Evolutionary conservation across 805 yeast species (phyloP), one percentile per base, ranked within the genome.

Genomic region (Candida suzukii): DNA sequence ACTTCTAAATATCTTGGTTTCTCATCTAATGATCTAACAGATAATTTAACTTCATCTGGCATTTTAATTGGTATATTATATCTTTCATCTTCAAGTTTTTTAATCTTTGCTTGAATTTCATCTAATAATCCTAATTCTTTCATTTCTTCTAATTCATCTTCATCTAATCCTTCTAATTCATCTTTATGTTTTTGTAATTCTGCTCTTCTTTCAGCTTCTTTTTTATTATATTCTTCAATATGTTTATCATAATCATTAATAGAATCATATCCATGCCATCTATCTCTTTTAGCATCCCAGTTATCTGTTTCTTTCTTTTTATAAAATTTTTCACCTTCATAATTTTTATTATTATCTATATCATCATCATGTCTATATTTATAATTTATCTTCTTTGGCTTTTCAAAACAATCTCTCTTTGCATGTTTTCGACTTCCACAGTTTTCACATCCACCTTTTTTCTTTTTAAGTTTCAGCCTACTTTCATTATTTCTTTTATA

Each of bases 261-360:
- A 10, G 76, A 69, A 36, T 82, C 79, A 54, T 77, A 84, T 0
- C 95, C 95, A 53, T 74, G 83, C 95, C 93, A 86, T 44, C 87
- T 67, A 59, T 86, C 95, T 44, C 88, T 63, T 47, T 80, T 82
- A 11, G 80, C 73, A 51, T 84, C 95, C 71, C 79, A 86, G 36
- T 71, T 73, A 22, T 60, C 63, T 2, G 54, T 62, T 38, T 52
- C 58, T 36, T 48, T 60, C 37, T 43, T 50, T 38, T 38, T 45
- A 14, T 42, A 44, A n/a, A n/a, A n/a, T 34, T 46, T 44, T 40
- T 41, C 50, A 37, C 38, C 39, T 41, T 41, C 50, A 38, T 37
- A 38, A 6, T 29, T 38, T 8, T 14, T 18, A 13, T 35, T 47
- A 13, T 46, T 53, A 3, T 21, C 27, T 6, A 48, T 47, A 29